Conservation (phyloP, 2,329 filamentous ascomycete genomes). For the Aureobasidium sp. region DNA sequence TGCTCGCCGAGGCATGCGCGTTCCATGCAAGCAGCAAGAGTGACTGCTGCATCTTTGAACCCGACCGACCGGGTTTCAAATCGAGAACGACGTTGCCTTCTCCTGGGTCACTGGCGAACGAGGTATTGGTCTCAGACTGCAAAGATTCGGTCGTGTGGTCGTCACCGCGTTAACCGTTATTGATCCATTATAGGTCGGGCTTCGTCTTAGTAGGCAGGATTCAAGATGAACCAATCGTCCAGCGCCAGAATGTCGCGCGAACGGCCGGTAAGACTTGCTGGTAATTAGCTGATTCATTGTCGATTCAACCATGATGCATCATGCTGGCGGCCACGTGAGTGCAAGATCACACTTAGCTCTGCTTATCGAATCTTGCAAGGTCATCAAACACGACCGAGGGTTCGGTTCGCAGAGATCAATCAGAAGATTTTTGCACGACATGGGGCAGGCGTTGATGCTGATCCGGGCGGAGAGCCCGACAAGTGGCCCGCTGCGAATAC, state of each 20-base stretch:
- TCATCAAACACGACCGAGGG: slow-evolving; percentile 1
- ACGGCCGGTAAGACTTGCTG: slow-evolving; percentile 3
- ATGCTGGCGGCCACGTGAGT: slow-evolving; percentile 7
- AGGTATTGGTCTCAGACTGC: background rate
- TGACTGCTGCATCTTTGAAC: background rate
- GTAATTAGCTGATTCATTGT: background rate
- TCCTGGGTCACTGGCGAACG: background rate
- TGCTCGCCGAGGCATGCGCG: background rate
- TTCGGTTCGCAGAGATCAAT: slow-evolving; percentile 1
- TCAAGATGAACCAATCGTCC: background rate
- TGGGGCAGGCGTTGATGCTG: slow-evolving; percentile 5
- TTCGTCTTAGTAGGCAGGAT: background rate
- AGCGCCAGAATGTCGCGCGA: slow-evolving; percentile 1
- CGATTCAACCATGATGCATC: background rate
- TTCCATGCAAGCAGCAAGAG: background rate
- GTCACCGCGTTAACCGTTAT: slow-evolving; percentile 7
- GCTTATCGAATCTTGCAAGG: background rate
- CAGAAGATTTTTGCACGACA: slow-evolving; percentile 7
- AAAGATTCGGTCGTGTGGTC: background rate
- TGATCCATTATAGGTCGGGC: background rate
- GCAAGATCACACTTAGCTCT: background rate
- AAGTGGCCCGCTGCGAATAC: background rate
- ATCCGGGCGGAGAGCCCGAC: slow-evolving; percentile 13
- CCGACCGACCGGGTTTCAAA: background rate
- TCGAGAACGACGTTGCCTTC: background rate